Conservation (phyloP, 306 rosid species). For the Cicer arietinum region DNA sequence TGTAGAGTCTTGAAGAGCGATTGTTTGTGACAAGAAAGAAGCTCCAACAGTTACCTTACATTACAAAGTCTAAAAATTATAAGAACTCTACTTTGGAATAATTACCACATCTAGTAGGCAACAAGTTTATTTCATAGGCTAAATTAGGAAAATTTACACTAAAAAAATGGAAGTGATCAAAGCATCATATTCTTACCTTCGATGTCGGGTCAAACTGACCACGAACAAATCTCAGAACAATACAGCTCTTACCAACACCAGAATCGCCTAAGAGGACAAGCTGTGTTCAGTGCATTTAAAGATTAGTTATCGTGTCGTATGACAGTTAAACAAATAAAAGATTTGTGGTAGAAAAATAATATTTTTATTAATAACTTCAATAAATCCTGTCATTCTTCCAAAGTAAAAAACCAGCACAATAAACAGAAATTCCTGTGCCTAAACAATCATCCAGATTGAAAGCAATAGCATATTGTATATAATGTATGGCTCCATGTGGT, state of each 20-base stretch:
- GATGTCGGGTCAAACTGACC: conserved; percentile 99
- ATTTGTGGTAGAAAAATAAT: conserved; percentile 6
- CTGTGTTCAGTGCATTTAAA: conserved; percentile 56
- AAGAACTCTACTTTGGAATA: conserved; percentile 34
- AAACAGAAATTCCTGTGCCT: not conserved
- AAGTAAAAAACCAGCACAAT: not conserved
- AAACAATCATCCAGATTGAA: not conserved
- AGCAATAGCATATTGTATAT: not conserved
- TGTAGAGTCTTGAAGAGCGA: conserved; percentile 97
- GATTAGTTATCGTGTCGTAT: conserved; percentile 37
- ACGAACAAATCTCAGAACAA: conserved; percentile 97
- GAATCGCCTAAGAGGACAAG: conserved; percentile 98
- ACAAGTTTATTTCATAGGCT: not conserved
- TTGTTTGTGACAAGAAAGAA: conserved; percentile 97
- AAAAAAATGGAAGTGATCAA: not conserved
- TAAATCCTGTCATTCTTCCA: not conserved
- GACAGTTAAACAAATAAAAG: conserved; percentile 37
- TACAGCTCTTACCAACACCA: conserved; percentile 99
- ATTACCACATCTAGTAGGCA: conserved; percentile 23
- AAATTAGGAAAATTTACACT: conserved; percentile 21
- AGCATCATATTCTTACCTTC: conserved; percentile 67
- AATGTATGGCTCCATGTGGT: not conserved
- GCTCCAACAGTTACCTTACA: conserved; percentile 99
- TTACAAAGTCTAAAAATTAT: conserved; percentile 47
- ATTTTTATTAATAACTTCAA: conserved; percentile 7